Evolutionary conservation across 2,329 filamentous ascomycete genomes (phyloP), one percentile per base, ranked within the genome.

Genomic region (Pleomassaria siparia): DNA sequence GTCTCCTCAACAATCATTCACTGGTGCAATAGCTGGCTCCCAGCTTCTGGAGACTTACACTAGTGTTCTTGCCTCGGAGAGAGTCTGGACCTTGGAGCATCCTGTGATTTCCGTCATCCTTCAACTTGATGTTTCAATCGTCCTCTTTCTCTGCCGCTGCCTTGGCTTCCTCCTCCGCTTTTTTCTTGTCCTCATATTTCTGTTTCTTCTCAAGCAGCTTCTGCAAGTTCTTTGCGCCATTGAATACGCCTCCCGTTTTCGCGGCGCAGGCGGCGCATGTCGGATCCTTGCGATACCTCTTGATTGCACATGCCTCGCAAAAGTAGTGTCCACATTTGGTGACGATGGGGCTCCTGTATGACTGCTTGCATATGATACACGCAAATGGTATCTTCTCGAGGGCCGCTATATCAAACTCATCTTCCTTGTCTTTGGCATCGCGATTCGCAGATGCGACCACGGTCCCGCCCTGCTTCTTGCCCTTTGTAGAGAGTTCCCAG

Each of bases 301-400:
- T 84, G 59, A 97, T 75, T 21, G 94, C 94, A 70, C 94, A 99
- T 1, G 81, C 78, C 70, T 96, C 88, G 67, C 94, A 99, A 66
- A 97, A 97, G 70, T 97, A 97, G 70, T 99, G 94, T 0, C 90
- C 88, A 58, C 94, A 99, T 56, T 90, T 87, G 11, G 94, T 97
- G 20, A 92, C 76, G 11, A 97, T 82, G 0, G 94, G 92, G 47
- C 82, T 80, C 60, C 84, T 87, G 72, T 96, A 96, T 1, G 84
- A 72, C 29, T 84, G 81, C 60, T 86, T 84, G 77, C 91, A 96
- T 52, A 96, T 89, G 54, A 95, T 83, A 70, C 91, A 96, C 1
- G 84, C 88, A 66, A 96, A 96, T 0, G 91, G 91, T 18, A 96
- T 95, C 60, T 85, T 87, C 66, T 91, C 85, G 42, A 95, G 74